A percentile compares a stretch with the other conserved stretches of the same genome.
These are phyloP conservation scores for Passiflora organensis DNA, from an alignment of 345 rosid genomes.

Conservation along the genomic window DNA sequence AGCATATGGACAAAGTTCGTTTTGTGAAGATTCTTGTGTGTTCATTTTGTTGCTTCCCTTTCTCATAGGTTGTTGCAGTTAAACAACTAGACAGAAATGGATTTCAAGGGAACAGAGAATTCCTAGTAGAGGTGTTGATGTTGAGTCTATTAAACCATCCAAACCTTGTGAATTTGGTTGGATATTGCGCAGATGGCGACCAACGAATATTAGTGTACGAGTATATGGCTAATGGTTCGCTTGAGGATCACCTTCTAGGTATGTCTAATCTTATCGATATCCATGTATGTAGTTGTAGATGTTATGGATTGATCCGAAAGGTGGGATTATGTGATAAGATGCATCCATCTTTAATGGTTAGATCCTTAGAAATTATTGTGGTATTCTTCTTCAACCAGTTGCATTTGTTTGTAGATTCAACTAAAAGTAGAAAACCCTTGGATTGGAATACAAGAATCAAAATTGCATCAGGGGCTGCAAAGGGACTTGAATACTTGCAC, in stretches of 20 bases:
- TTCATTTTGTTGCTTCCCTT: not conserved
- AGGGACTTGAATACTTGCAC: slow-evolving; percentile 77
- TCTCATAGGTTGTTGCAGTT: not conserved
- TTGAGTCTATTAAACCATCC: slow-evolving; percentile 61
- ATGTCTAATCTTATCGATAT: too few relatives aligned
- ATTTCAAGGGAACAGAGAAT: slow-evolving; percentile 77
- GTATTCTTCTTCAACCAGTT: too few relatives aligned
- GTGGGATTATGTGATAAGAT: too few relatives aligned
- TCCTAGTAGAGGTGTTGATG: slow-evolving; percentile 71
- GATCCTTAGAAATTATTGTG: too few relatives aligned
- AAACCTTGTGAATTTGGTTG: slow-evolving; percentile 66
- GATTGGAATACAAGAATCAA: slow-evolving; percentile 81
- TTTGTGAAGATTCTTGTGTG: not conserved
- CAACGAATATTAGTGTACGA: slow-evolving; percentile 71
- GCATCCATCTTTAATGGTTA: too few relatives aligned
- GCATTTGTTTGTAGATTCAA: slow-evolving; percentile 43
- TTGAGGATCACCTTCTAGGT: slow-evolving; percentile 82
- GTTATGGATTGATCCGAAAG: too few relatives aligned
- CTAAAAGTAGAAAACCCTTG: slow-evolving; percentile 37
- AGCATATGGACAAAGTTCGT: too few relatives aligned
- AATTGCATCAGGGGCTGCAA: slow-evolving; percentile 68
- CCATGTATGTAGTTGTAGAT: too few relatives aligned
- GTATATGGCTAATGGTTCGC: slow-evolving; percentile 61
- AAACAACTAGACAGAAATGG: slow-evolving; percentile 86
- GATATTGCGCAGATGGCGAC: slow-evolving; percentile 74